phyloP scores from a whole-genome alignment of 2,329 filamentous ascomycete species.

The Neoscytalidium dimidiatum region DNA sequence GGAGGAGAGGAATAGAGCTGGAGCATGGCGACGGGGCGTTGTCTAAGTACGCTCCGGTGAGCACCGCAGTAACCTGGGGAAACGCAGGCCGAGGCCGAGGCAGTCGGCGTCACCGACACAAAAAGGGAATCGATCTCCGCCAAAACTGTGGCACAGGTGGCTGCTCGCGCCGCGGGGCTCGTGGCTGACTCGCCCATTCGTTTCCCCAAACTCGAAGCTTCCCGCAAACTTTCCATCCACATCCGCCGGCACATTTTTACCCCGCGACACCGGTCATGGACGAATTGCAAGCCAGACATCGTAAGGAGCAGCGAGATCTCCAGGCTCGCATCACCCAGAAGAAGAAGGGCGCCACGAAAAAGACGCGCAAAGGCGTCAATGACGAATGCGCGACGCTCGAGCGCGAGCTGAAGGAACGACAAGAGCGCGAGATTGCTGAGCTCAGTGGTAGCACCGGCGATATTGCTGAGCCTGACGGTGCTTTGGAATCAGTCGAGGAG shows the following conservation, averaged over 20 bases:
- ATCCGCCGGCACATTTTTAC: neutral
- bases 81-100: conserved; percentile 11
- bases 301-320: conserved; percentile 85
- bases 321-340: conserved; percentile 86
- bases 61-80: conserved; percentile 11
- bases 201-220: neutral
- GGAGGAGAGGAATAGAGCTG: neutral
- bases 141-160: neutral
- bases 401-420: conserved; percentile 56
- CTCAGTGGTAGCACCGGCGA: conserved; percentile 42
- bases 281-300: conserved; percentile 75
- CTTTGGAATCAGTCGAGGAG: neutral
- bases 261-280: conserved; percentile 57
- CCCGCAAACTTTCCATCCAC: neutral
- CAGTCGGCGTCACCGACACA: conserved; percentile 3
- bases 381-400: conserved; percentile 64
- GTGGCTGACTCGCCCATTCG: neutral
- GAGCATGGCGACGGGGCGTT: neutral
- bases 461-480: conserved; percentile 4
- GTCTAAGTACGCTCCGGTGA: neutral
- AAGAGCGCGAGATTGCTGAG: conserved; percentile 52
- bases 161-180: neutral
- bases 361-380: conserved; percentile 62
- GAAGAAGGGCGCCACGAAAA: conserved; percentile 95
- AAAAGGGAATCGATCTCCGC: neutral